Conservation (phyloP, 208 protist species). For the Crithidia mellificae region DNA sequence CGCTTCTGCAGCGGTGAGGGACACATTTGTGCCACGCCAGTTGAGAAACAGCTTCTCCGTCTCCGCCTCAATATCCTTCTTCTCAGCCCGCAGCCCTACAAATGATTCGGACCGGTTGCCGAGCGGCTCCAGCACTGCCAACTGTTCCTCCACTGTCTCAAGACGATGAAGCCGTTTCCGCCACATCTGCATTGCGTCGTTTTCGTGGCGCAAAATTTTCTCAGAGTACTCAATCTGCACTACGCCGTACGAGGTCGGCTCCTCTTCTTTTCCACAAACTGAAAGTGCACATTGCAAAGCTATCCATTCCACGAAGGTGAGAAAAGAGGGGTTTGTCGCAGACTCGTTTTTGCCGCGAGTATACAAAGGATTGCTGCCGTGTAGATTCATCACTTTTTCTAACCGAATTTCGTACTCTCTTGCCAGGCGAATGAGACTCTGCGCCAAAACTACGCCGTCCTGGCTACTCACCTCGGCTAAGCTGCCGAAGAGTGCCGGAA, state of each 20-base stretch:
- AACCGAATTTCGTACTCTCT: slow-evolving; percentile 25
- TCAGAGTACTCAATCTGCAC: slow-evolving; percentile 15
- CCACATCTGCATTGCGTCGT: slow-evolving; percentile 18
- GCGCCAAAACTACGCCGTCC: background rate
- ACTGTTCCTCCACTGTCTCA: slow-evolving; percentile 24
- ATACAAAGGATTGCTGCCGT: slow-evolving; percentile 15
- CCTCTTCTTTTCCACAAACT: slow-evolving; percentile 34
- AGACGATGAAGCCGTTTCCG: slow-evolving; percentile 21
- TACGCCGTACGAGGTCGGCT: slow-evolving; percentile 30
- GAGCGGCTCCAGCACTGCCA: slow-evolving; percentile 28
- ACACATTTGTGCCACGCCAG: slow-evolving; percentile 22
- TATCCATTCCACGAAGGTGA: slow-evolving; percentile 55
- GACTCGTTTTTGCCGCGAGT: background rate
- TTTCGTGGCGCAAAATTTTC: slow-evolving; percentile 1
- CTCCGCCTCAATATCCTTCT: slow-evolving; percentile 25
- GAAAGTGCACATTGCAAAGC: slow-evolving; percentile 39
- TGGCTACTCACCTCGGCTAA: background rate
- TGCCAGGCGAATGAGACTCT: slow-evolving; percentile 10
- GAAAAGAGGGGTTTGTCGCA: slow-evolving; percentile 28
- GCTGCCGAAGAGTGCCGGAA: slow-evolving; percentile 11
- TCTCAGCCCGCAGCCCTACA: slow-evolving; percentile 20
- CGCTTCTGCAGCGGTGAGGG: slow-evolving; percentile 25
- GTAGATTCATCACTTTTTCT: background rate
- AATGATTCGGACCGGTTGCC: slow-evolving; percentile 11
- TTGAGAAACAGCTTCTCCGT: slow-evolving; percentile 30